Conservation (phyloP, 2,329 filamentous ascomycete genomes). For the Sporothrix pallida region DNA sequence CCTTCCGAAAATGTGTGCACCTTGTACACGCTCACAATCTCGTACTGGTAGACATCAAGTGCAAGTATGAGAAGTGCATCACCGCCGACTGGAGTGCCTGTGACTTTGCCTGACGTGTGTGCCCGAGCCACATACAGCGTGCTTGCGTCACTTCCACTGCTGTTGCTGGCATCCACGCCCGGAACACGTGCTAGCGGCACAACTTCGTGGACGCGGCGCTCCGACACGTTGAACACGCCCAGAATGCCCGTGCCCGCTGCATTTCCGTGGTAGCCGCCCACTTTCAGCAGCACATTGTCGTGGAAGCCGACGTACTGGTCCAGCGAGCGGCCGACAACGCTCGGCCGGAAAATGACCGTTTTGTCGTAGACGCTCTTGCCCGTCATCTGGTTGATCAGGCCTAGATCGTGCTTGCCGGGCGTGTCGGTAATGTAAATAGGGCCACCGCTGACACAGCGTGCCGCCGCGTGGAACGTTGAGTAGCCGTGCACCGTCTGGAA, state of each 20-base stretch:
- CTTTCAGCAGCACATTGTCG: constrained; percentile 73
- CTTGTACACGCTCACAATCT: constrained; percentile 79
- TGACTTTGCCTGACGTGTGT: constrained; percentile 70
- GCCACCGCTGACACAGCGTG: constrained; percentile 85
- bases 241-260: constrained; percentile 73
- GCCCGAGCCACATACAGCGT: constrained; percentile 73
- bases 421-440: constrained; percentile 94
- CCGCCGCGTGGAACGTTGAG: constrained; percentile 85
- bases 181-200: constrained; percentile 75
- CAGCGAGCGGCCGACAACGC: constrained; percentile 72
- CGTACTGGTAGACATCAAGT: constrained; percentile 71
- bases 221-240: constrained; percentile 82
- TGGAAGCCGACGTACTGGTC: constrained; percentile 78
- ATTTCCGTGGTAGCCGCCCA: constrained; percentile 76
- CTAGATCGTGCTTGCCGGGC: constrained; percentile 78
- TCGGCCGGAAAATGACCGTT: constrained; percentile 82
- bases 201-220: constrained; percentile 67
- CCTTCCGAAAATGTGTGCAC: constrained; percentile 58
- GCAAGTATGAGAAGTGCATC: constrained; percentile 62
- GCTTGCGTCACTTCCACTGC: constrained; percentile 27
- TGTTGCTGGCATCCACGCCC: constrained; percentile 59
- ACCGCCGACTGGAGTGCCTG: constrained; percentile 55
- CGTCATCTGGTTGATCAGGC: constrained; percentile 80
- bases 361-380: constrained; percentile 72
- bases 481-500: constrained; percentile 71